Conservation (phyloP, 192 early-diverging fungal species). For the Diversispora epigaea region DNA sequence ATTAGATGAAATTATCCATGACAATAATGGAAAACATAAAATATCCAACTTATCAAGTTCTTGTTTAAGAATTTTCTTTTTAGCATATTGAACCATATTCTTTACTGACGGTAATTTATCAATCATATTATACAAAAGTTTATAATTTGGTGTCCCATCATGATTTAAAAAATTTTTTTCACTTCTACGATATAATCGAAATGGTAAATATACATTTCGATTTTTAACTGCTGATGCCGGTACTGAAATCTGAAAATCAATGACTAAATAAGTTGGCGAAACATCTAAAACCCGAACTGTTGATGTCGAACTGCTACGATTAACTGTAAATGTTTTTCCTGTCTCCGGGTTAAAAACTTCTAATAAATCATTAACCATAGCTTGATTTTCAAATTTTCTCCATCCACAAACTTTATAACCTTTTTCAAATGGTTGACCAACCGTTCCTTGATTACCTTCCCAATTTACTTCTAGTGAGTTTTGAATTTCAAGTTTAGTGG, state of each 20-base stretch:
- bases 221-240: constrained; percentile 13
- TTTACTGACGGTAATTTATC: constrained; percentile 21
- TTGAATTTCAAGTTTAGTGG: constrained; percentile 8
- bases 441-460: not conserved
- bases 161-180: constrained; percentile 26
- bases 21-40: constrained; percentile 46
- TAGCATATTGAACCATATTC: constrained; percentile 29
- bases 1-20: constrained; percentile 51
- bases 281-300: constrained; percentile 32
- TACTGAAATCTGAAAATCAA: constrained; percentile 18
- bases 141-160: constrained; percentile 26
- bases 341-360: constrained; percentile 29
- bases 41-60: constrained; percentile 42
- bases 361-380: constrained; percentile 20
- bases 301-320: constrained; percentile 10
- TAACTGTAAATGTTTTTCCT: constrained; percentile 18
- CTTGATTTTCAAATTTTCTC: constrained; percentile 24
- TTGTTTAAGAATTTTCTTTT: constrained; percentile 30
- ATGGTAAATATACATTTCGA: constrained; percentile 29
- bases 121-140: constrained; percentile 2
- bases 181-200: constrained; percentile 20
- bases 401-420: constrained; percentile 31
- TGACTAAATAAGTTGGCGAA: constrained; percentile 10
- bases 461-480: constrained; percentile 27
- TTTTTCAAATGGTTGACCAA: constrained; percentile 1